Base-by-base conservation (phyloP, 2,329 filamentous ascomycete species). In the Colletotrichum gloeosporioides region DNA sequence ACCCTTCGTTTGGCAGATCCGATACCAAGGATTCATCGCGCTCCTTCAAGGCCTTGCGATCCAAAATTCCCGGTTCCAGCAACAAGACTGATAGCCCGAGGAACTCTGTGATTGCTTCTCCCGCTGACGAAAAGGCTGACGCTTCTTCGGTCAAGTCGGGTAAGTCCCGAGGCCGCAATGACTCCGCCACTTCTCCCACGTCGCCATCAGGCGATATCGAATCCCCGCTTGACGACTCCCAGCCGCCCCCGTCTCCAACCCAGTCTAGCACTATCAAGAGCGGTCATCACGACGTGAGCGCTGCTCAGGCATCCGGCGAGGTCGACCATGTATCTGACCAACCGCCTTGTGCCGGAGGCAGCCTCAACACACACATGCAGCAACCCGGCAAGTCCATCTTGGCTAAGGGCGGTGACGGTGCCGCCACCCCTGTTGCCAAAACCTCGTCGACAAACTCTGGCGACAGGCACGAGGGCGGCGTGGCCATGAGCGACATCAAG, bases 321-420 rank as follows among this genome's bases (percentile, higher is more conserved):
- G 96, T 99, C 57, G 97, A 98, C 81, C 93, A 96, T 80, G 96
- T 99, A 25, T 99, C 96, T 16, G 97, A 99, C 82, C 93, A 94
- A 76, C 96, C 96, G 32, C 96, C 95, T 3, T 92, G 92, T 13
- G 94, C 93, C 39, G 89, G 80, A 80, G 90, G 90, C 78, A 87
- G 92, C 84, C 84, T 91, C 83, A 88, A 89, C 84, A 84, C 89
- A 80, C 85, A 92, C 82, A 83, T 90, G 73, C 92, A 93, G 80
- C 92, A 94, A 78, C 95, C 96, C 0, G 95, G 95, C 67, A 94
- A 97, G 83, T 97, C 96, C 1, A 99, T 99, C 78, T 87, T 99
- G 64, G 93, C 98, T 79, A 95, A 95, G 88, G 93, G 93, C 79
- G 55, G 65, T 18, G 93, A 95, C 69, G 93, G 93, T 80, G 88